A percentile compares a stretch with the other conserved stretches of the same genome.
phyloP scores from a whole-genome alignment of 2,329 filamentous ascomycete genomes.

The Trichoderma sp. region DNA sequence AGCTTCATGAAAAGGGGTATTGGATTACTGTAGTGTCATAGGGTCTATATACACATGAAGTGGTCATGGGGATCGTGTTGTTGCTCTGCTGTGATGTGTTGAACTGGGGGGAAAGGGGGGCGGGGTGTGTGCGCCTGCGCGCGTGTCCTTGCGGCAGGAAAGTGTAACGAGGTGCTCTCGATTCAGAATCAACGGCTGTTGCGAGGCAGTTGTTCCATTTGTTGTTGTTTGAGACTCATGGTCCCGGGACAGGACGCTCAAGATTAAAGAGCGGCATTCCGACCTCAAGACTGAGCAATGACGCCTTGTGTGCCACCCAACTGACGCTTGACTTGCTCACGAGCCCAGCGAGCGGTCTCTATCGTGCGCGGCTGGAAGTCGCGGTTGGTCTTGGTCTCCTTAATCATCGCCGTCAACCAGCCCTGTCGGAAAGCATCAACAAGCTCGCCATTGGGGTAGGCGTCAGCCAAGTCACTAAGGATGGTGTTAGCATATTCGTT shows the following conservation, averaged over 20 bases:
- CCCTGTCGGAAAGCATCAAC: constrained; percentile 82
- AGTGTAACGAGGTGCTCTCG: background rate
- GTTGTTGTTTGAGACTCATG: background rate
- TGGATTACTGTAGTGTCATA: constrained; percentile 39
- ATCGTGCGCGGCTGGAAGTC: constrained; percentile 83
- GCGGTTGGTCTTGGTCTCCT: constrained; percentile 85
- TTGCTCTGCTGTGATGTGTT: constrained; percentile 32
- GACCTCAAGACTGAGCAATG: constrained; percentile 49
- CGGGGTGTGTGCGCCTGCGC: background rate
- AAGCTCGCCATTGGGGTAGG: constrained; percentile 88
- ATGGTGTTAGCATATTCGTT: background rate
- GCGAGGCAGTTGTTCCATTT: background rate
- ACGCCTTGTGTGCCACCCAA: constrained; percentile 52
- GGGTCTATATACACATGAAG: constrained; percentile 41
- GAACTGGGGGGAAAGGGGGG: constrained; percentile 17
- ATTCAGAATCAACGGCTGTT: background rate
- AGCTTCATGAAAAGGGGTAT: constrained; percentile 38
- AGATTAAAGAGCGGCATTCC: background rate
- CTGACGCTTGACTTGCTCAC: constrained; percentile 96
- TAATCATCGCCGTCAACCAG: constrained; percentile 86
- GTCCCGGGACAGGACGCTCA: background rate
- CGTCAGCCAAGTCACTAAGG: constrained; percentile 82
- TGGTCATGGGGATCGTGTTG: constrained; percentile 38
- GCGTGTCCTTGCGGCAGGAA: constrained; percentile 4
- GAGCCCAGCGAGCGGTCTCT: constrained; percentile 94